These are phyloP conservation scores for Aechmea fasciata DNA, from an alignment of 176 grass and related monocot species.

Conservation along the genomic window DNA sequence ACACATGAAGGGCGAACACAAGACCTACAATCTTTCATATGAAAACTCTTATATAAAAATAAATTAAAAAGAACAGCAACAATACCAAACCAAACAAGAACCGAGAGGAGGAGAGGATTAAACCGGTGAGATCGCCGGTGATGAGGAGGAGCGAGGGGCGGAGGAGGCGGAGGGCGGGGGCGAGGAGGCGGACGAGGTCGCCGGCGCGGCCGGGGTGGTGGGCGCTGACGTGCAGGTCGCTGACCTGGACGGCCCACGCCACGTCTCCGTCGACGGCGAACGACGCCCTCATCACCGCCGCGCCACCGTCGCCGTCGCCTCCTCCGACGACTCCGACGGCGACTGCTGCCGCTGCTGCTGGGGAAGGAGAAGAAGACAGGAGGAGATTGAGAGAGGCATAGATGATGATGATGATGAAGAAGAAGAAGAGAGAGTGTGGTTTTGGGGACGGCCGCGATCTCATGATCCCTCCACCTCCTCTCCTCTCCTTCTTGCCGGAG, in stretches of 20 bases:
- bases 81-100: background rate
- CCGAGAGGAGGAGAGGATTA: constrained; percentile 3
- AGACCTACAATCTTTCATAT: too few relatives aligned
- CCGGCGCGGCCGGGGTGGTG: constrained; percentile 51
- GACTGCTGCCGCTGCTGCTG: background rate
- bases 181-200: constrained; percentile 50
- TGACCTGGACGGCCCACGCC: constrained; percentile 74
- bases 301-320: constrained; percentile 17
- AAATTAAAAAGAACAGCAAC: background rate
- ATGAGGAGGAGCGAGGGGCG: constrained; percentile 67
- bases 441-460: background rate
- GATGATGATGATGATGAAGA: background rate
- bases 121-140: constrained; percentile 85
- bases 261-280: constrained; percentile 72
- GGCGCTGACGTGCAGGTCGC: constrained; percentile 71
- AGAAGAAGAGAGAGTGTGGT: background rate
- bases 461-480: background rate
- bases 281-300: constrained; percentile 37
- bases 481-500: background rate
- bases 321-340: background rate
- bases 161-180: constrained; percentile 37
- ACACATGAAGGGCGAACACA: too few relatives aligned
- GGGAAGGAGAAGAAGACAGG: background rate
- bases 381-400: constrained; percentile 2
- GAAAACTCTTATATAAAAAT: background rate